Base-by-base conservation (phyloP, 1,284 basidiomycete species). In the Erythrobasidium hasegawianum region DNA sequence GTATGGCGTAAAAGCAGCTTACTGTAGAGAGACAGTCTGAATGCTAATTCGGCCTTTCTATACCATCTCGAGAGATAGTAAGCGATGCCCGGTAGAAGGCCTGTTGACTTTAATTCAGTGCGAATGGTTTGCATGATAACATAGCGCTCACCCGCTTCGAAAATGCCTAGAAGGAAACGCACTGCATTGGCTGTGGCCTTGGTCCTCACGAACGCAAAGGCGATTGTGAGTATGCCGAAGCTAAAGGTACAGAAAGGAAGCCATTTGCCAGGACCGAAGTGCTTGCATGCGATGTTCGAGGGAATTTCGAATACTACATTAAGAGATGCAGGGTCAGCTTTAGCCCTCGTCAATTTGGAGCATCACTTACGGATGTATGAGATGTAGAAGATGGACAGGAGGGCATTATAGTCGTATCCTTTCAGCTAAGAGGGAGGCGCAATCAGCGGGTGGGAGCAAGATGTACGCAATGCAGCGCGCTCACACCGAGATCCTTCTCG, bases 401-500 rank as follows among this genome's bases (percentile, higher is more conserved):
- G 16, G 27, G 27, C 27, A 20, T 54, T 54, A 20, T 54, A 54
- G 52, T 54, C 52, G 52, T 54, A 54, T n/a, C 52, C 52, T 8
- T n/a, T 24, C 7, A 54, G 33, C 33, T 33, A 11, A n/a, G n/a
- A n/a, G n/a, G n/a, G n/a, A n/a, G n/a, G n/a, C n/a, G n/a, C n/a
- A n/a, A n/a, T n/a, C n/a, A n/a, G n/a, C n/a, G n/a, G n/a, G n/a
- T n/a, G n/a, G n/a, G n/a, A n/a, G n/a, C n/a, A n/a, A n/a, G n/a
- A n/a, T n/a, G n/a, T n/a, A n/a, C n/a, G n/a, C n/a, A n/a, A n/a
- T n/a, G n/a, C n/a, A 33, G 33, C 33, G 11, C 33, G 33, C 33
- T 11, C 76, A 86, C 79, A 16, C 78, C 70, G 41, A 86, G 77
- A 53, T 82, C 80, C 47, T 76, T 81, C 70, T 83, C 81, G 33